A percentile compares a stretch with the other conserved stretches of the same genome.
Conservation (phyloP, 2,329 filamentous ascomycete genomes). For the Alternaria triticina region DNA sequence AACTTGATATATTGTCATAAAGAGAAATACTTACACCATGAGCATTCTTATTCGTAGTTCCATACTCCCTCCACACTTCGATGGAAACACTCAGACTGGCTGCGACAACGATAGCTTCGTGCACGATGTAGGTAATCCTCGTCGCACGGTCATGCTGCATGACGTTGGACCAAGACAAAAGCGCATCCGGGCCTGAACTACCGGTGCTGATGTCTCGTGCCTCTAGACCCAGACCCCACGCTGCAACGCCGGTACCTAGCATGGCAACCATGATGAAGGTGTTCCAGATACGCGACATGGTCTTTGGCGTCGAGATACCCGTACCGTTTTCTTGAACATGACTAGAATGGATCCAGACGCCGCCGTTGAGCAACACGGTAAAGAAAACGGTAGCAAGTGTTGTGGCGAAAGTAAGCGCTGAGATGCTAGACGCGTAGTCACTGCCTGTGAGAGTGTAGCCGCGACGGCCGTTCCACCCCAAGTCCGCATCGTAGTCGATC, state of each 20-base stretch:
- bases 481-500: not conserved
- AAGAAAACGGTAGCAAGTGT: conserved; percentile 3
- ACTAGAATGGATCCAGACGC: conserved; percentile 5
- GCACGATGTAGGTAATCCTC: conserved; percentile 1
- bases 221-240: conserved; percentile 3
- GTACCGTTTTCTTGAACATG: conserved; percentile 9
- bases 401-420: conserved; percentile 2
- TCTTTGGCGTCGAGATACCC: not conserved
- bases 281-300: conserved; percentile 4
- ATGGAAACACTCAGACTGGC: conserved; percentile 5
- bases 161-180: conserved; percentile 3
- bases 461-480: conserved; percentile 3
- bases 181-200: not conserved
- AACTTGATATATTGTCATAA: not conserved
- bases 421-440: not conserved
- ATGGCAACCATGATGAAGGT: conserved; percentile 6
- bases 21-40: not conserved
- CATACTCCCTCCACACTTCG: conserved; percentile 5
- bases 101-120: conserved; percentile 6
- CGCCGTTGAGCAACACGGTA: conserved; percentile 6
- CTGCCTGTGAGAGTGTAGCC: not conserved
- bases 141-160: not conserved
- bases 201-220: not conserved
- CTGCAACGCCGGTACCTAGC: conserved; percentile 6
- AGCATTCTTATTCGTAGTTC: conserved; percentile 3